phyloP scores from a whole-genome alignment of 2,329 filamentous ascomycete genomes.

The Lithohypha guttulata region DNA sequence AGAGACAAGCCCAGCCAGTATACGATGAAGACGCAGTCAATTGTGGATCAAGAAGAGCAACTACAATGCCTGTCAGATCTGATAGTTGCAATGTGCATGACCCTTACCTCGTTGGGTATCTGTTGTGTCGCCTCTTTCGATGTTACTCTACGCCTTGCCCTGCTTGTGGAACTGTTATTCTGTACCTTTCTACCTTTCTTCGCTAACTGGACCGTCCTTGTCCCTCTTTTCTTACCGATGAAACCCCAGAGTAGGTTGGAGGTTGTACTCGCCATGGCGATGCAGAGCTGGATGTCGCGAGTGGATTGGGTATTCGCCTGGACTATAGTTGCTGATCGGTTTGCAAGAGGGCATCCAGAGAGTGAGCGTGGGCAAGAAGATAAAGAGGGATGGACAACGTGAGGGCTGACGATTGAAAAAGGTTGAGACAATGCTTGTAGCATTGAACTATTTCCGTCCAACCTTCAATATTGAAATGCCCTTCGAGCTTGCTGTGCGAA shows the following conservation, averaged over 20 bases:
- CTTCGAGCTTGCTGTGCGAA: too few relatives aligned
- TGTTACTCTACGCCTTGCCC: neutral
- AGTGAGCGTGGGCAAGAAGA: neutral
- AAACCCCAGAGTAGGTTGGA: neutral
- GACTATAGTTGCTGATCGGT: neutral
- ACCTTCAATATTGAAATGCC: too few relatives aligned
- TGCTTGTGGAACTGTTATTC: neutral
- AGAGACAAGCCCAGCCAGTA: too few relatives aligned
- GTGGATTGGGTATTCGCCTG: conserved; percentile 1
- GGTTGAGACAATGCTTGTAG: too few relatives aligned
- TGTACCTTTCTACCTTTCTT: neutral
- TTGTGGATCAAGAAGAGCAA: too few relatives aligned
- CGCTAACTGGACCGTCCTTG: neutral
- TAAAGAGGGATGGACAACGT: too few relatives aligned
- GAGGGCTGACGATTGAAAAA: too few relatives aligned
- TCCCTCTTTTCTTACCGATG: conserved; percentile 1
- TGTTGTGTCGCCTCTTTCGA: neutral
- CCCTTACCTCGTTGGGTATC: neutral
- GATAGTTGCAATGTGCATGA: too few relatives aligned
- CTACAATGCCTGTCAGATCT: too few relatives aligned
- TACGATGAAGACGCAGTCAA: too few relatives aligned
- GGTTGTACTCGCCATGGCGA: neutral
- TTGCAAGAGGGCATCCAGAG: neutral
- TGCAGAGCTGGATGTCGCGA: neutral
- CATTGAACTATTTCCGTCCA: too few relatives aligned